These are phyloP conservation scores for Fraxinus platypoda DNA, from an alignment of 305 asterid genomes.

Conservation along the genomic window DNA sequence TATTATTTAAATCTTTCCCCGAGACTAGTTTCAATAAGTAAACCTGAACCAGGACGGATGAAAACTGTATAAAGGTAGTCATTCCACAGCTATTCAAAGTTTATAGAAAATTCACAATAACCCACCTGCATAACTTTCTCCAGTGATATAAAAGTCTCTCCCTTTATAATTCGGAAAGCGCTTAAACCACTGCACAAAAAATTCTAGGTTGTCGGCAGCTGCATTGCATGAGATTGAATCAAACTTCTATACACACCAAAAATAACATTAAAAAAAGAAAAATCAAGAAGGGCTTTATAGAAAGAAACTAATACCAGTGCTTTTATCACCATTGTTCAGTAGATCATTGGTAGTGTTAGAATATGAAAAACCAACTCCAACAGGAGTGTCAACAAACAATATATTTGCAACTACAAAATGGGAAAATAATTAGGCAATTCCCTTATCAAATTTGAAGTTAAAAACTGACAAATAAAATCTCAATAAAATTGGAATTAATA, in stretches of 20 bases:
- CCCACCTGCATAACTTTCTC: constrained; percentile 95
- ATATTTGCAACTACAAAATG: constrained; percentile 72
- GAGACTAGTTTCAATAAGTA: no score
- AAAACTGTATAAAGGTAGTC: not conserved
- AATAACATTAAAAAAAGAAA: not conserved
- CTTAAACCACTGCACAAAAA: constrained; percentile 71
- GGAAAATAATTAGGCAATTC: constrained; percentile 10
- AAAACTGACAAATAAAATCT: not conserved
- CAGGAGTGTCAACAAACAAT: constrained; percentile 87
- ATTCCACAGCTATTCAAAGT: not conserved
- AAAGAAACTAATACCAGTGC: constrained; percentile 60
- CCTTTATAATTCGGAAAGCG: constrained; percentile 84
- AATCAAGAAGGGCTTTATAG: not conserved
- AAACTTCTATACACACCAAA: constrained; percentile 13
- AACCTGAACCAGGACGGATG: no score
- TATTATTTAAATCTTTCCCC: no score
- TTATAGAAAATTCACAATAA: constrained; percentile 4
- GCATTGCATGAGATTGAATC: constrained; percentile 33
- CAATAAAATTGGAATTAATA: not conserved
- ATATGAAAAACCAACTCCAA: constrained; percentile 90
- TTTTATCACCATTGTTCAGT: constrained; percentile 67
- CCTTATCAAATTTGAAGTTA: not conserved
- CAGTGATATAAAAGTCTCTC: constrained; percentile 69
- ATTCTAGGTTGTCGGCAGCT: constrained; percentile 74
- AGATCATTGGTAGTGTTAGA: constrained; percentile 81